Evolutionary conservation across 768 basidiomycete species (phyloP), one percentile per base, ranked within the genome.

Genomic region (Floccularia luteovirens): DNA sequence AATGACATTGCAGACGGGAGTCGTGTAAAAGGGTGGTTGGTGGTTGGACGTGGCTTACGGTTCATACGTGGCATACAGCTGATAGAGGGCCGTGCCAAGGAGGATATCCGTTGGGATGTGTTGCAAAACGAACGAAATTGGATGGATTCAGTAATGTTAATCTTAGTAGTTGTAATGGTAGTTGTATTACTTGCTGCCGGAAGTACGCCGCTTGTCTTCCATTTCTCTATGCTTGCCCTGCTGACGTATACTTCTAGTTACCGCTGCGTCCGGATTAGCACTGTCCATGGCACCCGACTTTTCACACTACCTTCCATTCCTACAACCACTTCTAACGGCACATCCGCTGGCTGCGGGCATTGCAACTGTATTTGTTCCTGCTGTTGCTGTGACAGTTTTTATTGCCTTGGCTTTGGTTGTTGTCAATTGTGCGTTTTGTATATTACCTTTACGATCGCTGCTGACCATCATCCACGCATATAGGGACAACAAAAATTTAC

Each of bases 21-120:
- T 22, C 62, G 71, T 33, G 72, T 84, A 43, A 82, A 80, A 49
- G 88, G 88, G 0, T 90, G 86, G 84, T 53, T 91, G 39, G 59
- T 91, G 53, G 70, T 86, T 28, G 88, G 88, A 6, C 67, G 75
- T 20, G 85, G 83, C 1, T 55, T 89, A 43, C 59, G 76, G 40
- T 72, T 69, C 48, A 55, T 90, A 20, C 77, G 76, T 22, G 77
- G 77, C 2, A 58, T 82, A 4, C 63, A 83, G 53, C 60, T 82
- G 24, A 87, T 91, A 17, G 81, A 86, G 52, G 88, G 88, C 1
- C 63, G 82, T 43, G 81, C 85, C 11, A 88, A 85, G 56, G 86
- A 90, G 51, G 87, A 90, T 55, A 76, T 91, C 24, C 62, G 82
- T 39, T 91, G 87, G 86, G 77, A 80, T 43, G 77, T 84, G 19